phyloP scores from a whole-genome alignment of 768 basidiomycete species.

The Kwoniella mangroviensis region DNA sequence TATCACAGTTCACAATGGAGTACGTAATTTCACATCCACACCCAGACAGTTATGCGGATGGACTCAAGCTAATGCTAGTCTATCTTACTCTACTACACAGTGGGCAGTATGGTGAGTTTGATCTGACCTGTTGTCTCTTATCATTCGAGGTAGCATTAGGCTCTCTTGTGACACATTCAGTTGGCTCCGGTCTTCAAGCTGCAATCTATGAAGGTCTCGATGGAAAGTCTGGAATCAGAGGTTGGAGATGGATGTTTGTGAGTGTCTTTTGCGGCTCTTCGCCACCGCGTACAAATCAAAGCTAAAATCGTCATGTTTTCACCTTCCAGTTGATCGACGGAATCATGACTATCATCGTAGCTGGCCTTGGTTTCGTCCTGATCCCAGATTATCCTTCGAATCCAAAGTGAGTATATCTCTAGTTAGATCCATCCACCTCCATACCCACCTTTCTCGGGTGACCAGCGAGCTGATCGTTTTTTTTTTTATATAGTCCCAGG shows the following conservation, averaged over 20 bases:
- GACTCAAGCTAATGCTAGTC: neutral
- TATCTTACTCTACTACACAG: neutral
- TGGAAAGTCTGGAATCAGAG: neutral
- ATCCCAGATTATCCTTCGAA: conserved; percentile 1
- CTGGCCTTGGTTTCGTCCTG: neutral
- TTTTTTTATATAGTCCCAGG: conserved; percentile 31
- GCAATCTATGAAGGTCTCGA: conserved; percentile 2
- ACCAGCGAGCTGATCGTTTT: neutral
- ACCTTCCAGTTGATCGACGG: neutral
- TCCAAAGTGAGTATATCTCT: conserved; percentile 2
- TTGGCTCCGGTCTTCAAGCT: conserved; percentile 1
- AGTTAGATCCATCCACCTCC: too few species aligned
- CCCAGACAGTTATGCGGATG: too few species aligned
- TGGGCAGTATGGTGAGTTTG: conserved; percentile 2
- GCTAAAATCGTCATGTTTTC: neutral
- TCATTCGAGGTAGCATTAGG: neutral
- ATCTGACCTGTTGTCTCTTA: neutral
- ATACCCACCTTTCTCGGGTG: neutral
- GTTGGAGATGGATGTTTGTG: conserved; percentile 13
- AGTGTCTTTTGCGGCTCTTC: neutral
- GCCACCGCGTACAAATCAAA: neutral
- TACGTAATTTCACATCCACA: neutral
- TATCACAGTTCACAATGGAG: conserved; percentile 1
- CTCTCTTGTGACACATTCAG: neutral
- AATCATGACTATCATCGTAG: conserved; percentile 11